phyloP scores from a whole-genome alignment of 345 rosid species.

The Eucalyptus globulus region DNA sequence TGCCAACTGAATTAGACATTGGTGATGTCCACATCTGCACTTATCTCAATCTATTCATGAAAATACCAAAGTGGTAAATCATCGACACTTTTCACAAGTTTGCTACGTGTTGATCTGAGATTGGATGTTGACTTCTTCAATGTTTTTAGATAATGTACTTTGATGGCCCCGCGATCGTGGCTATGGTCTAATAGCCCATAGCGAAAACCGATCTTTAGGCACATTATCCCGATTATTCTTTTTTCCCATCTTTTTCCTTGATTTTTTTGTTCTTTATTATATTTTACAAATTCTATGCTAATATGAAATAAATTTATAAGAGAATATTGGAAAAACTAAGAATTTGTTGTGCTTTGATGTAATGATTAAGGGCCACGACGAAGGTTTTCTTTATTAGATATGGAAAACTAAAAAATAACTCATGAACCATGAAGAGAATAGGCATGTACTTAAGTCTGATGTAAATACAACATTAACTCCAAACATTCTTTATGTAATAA shows the following conservation, averaged over 20 bases:
- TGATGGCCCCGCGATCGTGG: background rate
- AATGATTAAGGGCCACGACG: background rate
- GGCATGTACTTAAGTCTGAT: too few species aligned
- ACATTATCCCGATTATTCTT: background rate
- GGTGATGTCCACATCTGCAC: too few species aligned
- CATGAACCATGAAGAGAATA: too few species aligned
- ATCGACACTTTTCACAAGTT: background rate
- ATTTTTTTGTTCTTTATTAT: background rate
- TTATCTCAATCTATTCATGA: background rate
- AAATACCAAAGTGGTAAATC: too few species aligned
- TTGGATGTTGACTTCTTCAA: background rate
- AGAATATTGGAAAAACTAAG: too few species aligned
- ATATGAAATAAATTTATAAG: background rate
- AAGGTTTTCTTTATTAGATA: background rate
- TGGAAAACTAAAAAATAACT: too few species aligned
- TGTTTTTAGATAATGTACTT: background rate
- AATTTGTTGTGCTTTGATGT: background rate
- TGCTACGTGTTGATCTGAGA: background rate
- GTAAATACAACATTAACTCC: too few species aligned
- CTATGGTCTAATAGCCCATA: background rate
- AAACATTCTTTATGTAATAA: too few species aligned
- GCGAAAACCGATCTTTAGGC: rapidly evolving
- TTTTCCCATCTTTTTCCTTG: background rate
- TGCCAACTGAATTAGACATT: too few species aligned
- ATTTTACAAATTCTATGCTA: background rate